Evolutionary conservation across 805 yeast species (phyloP).

Genomic region (Candida sanyiensis): DNA sequence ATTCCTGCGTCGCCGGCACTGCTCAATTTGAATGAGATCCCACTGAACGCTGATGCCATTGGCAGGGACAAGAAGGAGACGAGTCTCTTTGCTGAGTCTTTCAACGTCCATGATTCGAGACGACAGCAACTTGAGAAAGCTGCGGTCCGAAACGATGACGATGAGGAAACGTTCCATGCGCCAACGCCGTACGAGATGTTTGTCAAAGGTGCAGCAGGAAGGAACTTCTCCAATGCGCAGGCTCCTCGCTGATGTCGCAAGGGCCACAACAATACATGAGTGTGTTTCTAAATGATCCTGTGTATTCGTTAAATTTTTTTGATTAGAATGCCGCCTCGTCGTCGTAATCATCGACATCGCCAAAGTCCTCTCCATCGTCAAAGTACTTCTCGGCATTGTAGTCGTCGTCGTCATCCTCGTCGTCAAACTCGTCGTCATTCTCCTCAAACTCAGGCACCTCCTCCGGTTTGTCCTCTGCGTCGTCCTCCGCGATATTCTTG

Average conservation of each 20-base stretch:
- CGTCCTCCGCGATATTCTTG: constrained; percentile 44
- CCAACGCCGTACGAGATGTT: constrained; percentile 40
- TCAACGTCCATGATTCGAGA: constrained; percentile 10
- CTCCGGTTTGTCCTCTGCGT: constrained; percentile 21
- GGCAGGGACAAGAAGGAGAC: constrained; percentile 1
- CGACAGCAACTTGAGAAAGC: not conserved
- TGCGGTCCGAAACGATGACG: constrained; percentile 17
- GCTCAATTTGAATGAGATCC: constrained; percentile 14
- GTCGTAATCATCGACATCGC: constrained; percentile 38
- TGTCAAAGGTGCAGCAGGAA: constrained; percentile 11
- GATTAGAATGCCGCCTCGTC: constrained; percentile 59
- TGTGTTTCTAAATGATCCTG: not conserved
- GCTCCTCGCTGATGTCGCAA: not conserved
- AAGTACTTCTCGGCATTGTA: constrained; percentile 54
- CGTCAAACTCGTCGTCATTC: constrained; percentile 43
- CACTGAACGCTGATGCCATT: constrained; percentile 21
- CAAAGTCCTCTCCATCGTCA: constrained; percentile 49
- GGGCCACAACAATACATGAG: not conserved
- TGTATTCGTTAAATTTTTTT: too few species aligned
- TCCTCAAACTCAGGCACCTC: constrained; percentile 60
- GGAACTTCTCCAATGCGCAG: too few species aligned
- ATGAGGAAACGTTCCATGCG: constrained; percentile 37
- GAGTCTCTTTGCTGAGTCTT: constrained; percentile 1
- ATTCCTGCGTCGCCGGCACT: constrained; percentile 15
- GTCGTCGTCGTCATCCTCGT: constrained; percentile 22